Evolutionary conservation across 139 green algal genomes (phyloP), one percentile per base, ranked within the genome.

Genomic region (Chlorella ohadii): DNA sequence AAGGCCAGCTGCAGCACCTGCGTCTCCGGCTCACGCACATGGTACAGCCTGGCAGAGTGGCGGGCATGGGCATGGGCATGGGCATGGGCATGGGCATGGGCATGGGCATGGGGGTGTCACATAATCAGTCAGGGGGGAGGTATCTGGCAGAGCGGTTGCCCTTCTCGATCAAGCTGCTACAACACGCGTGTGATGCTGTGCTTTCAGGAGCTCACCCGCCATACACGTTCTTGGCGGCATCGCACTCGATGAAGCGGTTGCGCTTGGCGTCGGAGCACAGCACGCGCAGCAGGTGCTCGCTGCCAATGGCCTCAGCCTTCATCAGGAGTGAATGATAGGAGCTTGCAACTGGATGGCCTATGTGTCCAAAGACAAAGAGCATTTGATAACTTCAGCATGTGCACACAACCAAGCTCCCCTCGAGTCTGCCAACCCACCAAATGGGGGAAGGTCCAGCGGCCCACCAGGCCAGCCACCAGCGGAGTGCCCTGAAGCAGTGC

Each of bases 1-100:
- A 93, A 80, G 16, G 55, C 65, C 87, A 92, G 91, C 16, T 79
- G 28, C 44, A 93, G 73, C 20, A 71, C 66, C 47, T 87, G 81
- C 11, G 83, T 92, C 65, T 94, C 86, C 6, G 91, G 92, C 87
- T 95, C 88, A 3, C 92, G 65, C 15, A 96, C 72, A 66, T 95
- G 88, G 84, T 95, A 96, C 51, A 86, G 83, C 28, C 82, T 87
- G 39, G 33, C 47, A 33, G 36, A 51, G 44, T 6, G 9, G 12
- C 15, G 51, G 74, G 16, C 51, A 22, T 2, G 51, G 51, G 51
- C 44, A 39, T 56, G 39, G 17, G 38, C 19, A 47, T 2, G 33
- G 34, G 70, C 51, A 22, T 2, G 51, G 51, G 51, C 44, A 39
- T 56, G 39, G 17, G 38, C 19, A 47, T 2, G 34, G 20, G 33